These are phyloP conservation scores for Trichoderma virens DNA, from an alignment of 495 filamentous ascomycete species.

Conservation along the genomic window DNA sequence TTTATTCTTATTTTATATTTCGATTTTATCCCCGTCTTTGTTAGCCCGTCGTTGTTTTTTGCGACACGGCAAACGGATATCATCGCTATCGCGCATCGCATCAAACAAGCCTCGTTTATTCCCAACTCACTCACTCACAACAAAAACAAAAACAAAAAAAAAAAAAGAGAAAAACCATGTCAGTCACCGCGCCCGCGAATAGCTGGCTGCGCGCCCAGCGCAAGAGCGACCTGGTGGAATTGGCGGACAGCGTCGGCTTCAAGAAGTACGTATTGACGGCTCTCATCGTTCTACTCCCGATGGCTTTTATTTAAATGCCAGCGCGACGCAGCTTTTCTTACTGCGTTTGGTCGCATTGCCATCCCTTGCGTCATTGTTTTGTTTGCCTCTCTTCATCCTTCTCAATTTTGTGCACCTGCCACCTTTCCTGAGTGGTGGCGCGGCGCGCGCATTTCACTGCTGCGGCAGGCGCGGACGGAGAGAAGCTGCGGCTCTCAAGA, in stretches of 20 bases:
- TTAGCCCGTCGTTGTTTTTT: not conserved
- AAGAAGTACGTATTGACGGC: conserved; percentile 50
- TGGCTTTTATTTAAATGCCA: conserved; percentile 10
- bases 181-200: conserved; percentile 27
- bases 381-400: not conserved
- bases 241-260: conserved; percentile 66
- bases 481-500: not conserved
- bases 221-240: conserved; percentile 71
- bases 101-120: not conserved
- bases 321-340: not conserved
- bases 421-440: not conserved
- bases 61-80: not conserved
- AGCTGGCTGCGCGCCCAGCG: conserved; percentile 77
- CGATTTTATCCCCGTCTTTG: not conserved
- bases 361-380: conserved; percentile 7
- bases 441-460: not conserved
- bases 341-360: not conserved
- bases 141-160: not conserved
- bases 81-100: not conserved
- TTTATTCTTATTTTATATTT: not conserved
- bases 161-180: not conserved
- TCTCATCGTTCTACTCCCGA: conserved; percentile 12
- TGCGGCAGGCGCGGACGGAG: not conserved
- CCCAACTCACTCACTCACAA: not conserved
- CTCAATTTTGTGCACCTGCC: not conserved